Base-by-base conservation (phyloP, 495 filamentous ascomycete genomes). In the Penicillium ochrochloron region DNA sequence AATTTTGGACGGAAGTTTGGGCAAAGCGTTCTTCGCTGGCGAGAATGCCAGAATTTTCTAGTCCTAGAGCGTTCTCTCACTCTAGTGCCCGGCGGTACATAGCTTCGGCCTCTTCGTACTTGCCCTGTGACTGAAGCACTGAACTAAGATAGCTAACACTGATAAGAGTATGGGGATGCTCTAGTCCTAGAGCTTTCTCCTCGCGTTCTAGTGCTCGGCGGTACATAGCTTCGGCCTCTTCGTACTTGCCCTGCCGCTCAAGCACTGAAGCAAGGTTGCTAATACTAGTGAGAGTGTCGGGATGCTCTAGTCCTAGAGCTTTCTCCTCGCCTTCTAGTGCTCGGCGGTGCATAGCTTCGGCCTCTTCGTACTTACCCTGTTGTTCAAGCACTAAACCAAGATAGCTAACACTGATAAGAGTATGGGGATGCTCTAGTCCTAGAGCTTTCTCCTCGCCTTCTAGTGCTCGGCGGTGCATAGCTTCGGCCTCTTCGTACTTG, bases 241-340 rank as follows among this genome's bases (percentile, higher is more conserved):
- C 3, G 10, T 48, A 31, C 25, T 41, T 44, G 14, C 25, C 19
- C 35, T 59, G 57, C 0, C 15, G 5, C 12, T 3, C 2, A 25
- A 59, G 39, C 14, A 41, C 19, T 19, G 19, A 59, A 44, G n/a
- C 25, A 19, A 51, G 27, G 21, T 37, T 52, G 27, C 34, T 56
- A 39, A 56, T 33, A 8, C 57, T 59, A 5, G 10, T 15, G 5
- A 44, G 57, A 14, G 57, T 59, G 14, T 29, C 12, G 5, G 57
- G 57, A 46, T 59, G 57, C 23, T 59, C 57, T 31, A 17, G 33
- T 12, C 57, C 57, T 25, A 59, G 21, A 23, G 17, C 39, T 34
- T 29, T 59, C 41, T 59, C 21, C 0, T 5, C 0, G 1, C 23
- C 12, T 14, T 14, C 21, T n/a, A 59, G 57, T 27, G 10, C 21